phyloP scores from a whole-genome alignment of 2,329 filamentous ascomycete species.

The Exophiala sideris region DNA sequence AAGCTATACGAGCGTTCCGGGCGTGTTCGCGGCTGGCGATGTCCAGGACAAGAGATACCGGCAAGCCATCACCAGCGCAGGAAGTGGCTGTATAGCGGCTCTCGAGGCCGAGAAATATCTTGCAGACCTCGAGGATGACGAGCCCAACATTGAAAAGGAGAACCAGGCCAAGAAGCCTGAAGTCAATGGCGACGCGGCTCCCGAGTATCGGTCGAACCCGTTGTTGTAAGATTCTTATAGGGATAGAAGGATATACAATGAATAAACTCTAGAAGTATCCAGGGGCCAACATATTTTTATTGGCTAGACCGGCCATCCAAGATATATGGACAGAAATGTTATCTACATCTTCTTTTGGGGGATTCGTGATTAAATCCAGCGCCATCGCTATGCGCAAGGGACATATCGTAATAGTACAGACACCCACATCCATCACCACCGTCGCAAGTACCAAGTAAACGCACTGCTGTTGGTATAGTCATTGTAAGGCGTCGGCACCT shows the following conservation, averaged over 20 bases:
- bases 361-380: not conserved
- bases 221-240: constrained; percentile 49
- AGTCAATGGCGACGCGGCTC: constrained; percentile 50
- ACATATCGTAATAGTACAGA: constrained; percentile 5
- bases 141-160: constrained; percentile 41
- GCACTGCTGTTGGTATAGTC: constrained; percentile 71
- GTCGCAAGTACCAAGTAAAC: constrained; percentile 89
- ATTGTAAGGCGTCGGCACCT: constrained; percentile 79
- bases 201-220: constrained; percentile 63
- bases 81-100: constrained; percentile 90
- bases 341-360: not conserved
- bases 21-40: constrained; percentile 94
- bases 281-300: not conserved
- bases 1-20: constrained; percentile 79
- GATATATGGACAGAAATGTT: not conserved
- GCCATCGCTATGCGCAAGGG: constrained; percentile 5
- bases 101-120: constrained; percentile 95
- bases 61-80: constrained; percentile 96
- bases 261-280: not conserved
- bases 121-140: constrained; percentile 64
- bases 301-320: not conserved
- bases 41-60: constrained; percentile 98
- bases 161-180: constrained; percentile 49
- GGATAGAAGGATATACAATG: not conserved
- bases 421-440: constrained; percentile 54